phyloP scores from a whole-genome alignment of 768 basidiomycete genomes.

The Lentinula raphanica region DNA sequence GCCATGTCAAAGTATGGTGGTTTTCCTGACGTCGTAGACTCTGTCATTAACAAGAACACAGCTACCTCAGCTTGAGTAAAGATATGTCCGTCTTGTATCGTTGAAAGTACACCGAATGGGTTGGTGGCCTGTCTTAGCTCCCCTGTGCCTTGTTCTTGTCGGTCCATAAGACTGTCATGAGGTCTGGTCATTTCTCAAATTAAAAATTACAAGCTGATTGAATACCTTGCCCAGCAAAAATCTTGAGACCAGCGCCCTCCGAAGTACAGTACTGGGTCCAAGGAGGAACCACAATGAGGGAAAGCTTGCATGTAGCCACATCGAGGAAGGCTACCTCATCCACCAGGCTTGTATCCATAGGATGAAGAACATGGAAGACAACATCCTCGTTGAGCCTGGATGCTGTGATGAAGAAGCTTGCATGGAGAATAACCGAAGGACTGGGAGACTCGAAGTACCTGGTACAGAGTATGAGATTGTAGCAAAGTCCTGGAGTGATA shows the following conservation, averaged over 20 bases:
- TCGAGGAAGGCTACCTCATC: conserved; percentile 9
- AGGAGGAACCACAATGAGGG: conserved; percentile 9
- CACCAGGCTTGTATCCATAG: conserved; percentile 1
- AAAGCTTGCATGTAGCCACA: conserved; percentile 15
- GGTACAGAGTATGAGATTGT: conserved; percentile 25
- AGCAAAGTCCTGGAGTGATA: conserved; percentile 22
- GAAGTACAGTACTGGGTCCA: background rate
- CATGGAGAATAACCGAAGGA: conserved; percentile 14
- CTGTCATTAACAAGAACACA: conserved; percentile 10
- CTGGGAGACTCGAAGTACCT: conserved; percentile 19
- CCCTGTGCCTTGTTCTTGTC: background rate
- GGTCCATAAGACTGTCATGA: background rate
- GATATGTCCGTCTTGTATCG: background rate
- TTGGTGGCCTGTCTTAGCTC: background rate
- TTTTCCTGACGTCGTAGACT: background rate
- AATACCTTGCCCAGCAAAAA: background rate
- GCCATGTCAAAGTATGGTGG: conserved; percentile 17
- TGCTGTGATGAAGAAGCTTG: conserved; percentile 7
- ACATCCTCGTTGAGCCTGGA: conserved; percentile 18
- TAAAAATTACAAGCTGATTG: too few species aligned
- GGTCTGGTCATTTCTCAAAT: too few species aligned
- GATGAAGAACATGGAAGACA: conserved; percentile 15
- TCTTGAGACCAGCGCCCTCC: background rate
- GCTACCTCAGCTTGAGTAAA: background rate
- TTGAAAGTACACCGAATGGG: background rate